Conservation (phyloP, 2,329 filamentous ascomycete species). For the Rhexocercosporidium sp. region DNA sequence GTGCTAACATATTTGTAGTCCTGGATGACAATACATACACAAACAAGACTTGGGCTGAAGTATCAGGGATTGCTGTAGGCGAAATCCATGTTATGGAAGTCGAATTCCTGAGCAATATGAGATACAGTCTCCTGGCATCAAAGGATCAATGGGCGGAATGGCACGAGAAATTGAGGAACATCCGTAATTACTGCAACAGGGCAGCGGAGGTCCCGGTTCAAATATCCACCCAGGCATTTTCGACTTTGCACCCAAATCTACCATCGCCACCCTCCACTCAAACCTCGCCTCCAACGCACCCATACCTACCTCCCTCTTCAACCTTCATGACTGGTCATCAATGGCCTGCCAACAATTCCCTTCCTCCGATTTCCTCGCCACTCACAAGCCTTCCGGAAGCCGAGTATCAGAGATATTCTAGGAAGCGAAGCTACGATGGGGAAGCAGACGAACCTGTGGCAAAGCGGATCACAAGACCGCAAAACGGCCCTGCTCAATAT, state of each 20-base stretch:
- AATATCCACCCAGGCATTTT: conserved; percentile 38
- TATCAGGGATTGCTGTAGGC: conserved; percentile 89
- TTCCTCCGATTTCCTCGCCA: conserved; percentile 41
- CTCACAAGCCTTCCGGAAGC: conserved; percentile 46
- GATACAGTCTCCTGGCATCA: conserved; percentile 89
- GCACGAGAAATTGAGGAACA: conserved; percentile 82
- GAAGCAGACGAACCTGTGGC: conserved; percentile 58
- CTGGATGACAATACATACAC: conserved; percentile 99
- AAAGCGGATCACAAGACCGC: conserved; percentile 49
- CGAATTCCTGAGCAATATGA: conserved; percentile 98
- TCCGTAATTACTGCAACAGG: conserved; percentile 67
- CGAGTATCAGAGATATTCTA: conserved; percentile 43
- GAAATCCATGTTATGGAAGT: conserved; percentile 99
- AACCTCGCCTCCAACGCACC: conserved; percentile 50
- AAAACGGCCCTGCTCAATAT: conserved; percentile 19
- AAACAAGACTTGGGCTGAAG: conserved; percentile 99
- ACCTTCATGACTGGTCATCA: conserved; percentile 39
- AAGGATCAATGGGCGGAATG: conserved; percentile 86
- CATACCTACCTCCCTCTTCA: conserved; percentile 42
- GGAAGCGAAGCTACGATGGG: conserved; percentile 65
- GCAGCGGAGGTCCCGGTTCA: conserved; percentile 37
- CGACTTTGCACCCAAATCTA: conserved; percentile 48
- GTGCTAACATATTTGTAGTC: conserved; percentile 56
- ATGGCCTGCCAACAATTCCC: conserved; percentile 45
- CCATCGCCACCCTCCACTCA: conserved; percentile 59